Conservation (phyloP, 2,329 filamentous ascomycete species). For the Phialophora chinensis region DNA sequence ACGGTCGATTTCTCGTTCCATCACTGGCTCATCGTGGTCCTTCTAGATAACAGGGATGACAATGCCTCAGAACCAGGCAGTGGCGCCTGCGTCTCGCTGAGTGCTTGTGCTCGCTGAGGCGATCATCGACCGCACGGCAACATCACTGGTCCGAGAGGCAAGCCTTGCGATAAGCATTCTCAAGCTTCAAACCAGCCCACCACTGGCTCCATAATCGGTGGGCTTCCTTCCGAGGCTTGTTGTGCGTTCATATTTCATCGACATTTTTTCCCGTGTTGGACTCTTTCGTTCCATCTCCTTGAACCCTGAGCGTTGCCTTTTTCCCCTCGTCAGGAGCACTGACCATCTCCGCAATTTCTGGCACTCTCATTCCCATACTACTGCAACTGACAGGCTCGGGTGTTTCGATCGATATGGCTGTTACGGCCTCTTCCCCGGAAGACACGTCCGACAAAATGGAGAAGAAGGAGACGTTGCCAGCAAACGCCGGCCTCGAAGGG, state of each 20-base stretch:
- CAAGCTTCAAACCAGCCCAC: constrained; percentile 9
- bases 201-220: constrained; percentile 7
- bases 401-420: neutral
- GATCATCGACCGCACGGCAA: neutral
- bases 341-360: neutral
- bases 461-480: constrained; percentile 21
- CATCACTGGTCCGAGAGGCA: constrained; percentile 3
- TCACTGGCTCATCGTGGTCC: constrained; percentile 5
- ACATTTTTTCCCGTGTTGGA: neutral
- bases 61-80: constrained; percentile 1
- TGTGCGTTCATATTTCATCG: constrained; percentile 7
- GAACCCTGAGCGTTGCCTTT: neutral
- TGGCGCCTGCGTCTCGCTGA: neutral
- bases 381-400: neutral
- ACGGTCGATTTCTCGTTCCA: neutral
- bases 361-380: neutral
- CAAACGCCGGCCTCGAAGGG: constrained; percentile 20
- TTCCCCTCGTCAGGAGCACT: no score
- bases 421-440: neutral
- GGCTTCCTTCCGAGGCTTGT: neutral
- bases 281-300: neutral
- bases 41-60: constrained; percentile 6
- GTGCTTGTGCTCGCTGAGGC: neutral
- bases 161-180: constrained; percentile 20
- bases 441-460: constrained; percentile 14